These are phyloP conservation scores for Colletotrichum tanaceti DNA, from an alignment of 2,329 filamentous ascomycete species.

Conservation along the genomic window DNA sequence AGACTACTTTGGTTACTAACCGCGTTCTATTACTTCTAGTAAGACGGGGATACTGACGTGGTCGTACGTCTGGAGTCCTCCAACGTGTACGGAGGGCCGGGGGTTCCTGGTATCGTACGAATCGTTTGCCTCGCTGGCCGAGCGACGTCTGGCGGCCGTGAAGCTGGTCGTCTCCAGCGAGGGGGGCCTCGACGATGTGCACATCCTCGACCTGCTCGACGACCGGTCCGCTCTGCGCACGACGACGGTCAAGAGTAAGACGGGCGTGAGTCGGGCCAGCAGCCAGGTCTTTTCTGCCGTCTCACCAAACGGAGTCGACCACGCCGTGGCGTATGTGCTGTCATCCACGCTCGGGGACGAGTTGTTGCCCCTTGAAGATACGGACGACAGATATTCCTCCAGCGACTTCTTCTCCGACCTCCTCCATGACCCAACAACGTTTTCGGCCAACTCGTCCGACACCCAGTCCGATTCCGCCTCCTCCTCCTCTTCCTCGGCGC, in stretches of 20 bases:
- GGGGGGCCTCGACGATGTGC: not conserved
- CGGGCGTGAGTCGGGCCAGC: not conserved
- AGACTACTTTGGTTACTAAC: too few species aligned
- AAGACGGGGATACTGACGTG: not conserved
- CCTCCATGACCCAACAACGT: not conserved
- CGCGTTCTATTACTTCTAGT: not conserved
- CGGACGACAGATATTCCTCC: not conserved
- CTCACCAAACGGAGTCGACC: not conserved
- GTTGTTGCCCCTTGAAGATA: not conserved
- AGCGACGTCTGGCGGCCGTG: not conserved
- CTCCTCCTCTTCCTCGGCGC: not conserved
- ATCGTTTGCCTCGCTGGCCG: not conserved
- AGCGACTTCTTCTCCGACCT: not conserved
- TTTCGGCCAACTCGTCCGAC: not conserved
- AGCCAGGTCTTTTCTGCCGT: not conserved
- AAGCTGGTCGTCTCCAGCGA: not conserved
- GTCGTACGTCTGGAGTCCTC: not conserved
- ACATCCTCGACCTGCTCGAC: not conserved
- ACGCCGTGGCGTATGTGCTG: not conserved
- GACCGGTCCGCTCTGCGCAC: not conserved
- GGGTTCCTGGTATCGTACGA: not conserved
- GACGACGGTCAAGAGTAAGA: not conserved
- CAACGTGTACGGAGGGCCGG: not conserved
- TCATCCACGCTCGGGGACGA: not conserved
- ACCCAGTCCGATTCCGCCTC: not conserved